A percentile compares a stretch with the other conserved stretches of the same genome.
Evolutionary conservation across 768 basidiomycete genomes (phyloP).

Genomic region (Leccinum variicolor): DNA sequence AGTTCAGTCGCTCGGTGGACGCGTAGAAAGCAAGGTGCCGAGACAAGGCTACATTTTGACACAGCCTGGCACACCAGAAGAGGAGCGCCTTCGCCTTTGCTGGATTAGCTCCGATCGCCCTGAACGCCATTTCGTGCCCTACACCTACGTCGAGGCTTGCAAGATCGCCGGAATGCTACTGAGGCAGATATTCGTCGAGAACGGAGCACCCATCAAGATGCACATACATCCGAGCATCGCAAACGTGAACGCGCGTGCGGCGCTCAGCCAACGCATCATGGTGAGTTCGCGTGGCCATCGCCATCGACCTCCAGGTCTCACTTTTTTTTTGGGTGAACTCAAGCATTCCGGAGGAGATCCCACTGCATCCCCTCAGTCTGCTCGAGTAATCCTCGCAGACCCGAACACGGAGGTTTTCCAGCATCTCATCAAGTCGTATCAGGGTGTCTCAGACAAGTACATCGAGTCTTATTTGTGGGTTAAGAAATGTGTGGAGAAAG

Average conservation of each 20-base stretch:
- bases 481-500: slow-evolving; percentile 75
- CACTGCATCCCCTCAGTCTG: slow-evolving; percentile 62
- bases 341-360: slow-evolving; percentile 84
- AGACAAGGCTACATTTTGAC: slow-evolving; percentile 72
- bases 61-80: slow-evolving; percentile 65
- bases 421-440: slow-evolving; percentile 68
- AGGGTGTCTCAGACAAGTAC: slow-evolving; percentile 67
- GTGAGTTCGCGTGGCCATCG: slow-evolving; percentile 34
- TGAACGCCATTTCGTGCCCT: slow-evolving; percentile 74
- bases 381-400: slow-evolving; percentile 76
- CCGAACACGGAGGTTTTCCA: slow-evolving; percentile 75
- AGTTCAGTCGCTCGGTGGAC: slow-evolving; percentile 63
- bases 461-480: slow-evolving; percentile 84
- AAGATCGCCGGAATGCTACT: slow-evolving; percentile 71
- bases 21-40: slow-evolving; percentile 76
- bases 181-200: slow-evolving; percentile 72
- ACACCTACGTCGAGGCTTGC: slow-evolving; percentile 82
- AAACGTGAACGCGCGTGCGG: slow-evolving; percentile 67
- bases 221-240: slow-evolving; percentile 81
- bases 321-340: neutral
- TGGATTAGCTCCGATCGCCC: slow-evolving; percentile 71
- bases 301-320: neutral
- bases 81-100: slow-evolving; percentile 70
- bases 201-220: slow-evolving; percentile 64
- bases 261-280: slow-evolving; percentile 68